Evolutionary conservation across 164 flowering plant genomes (phyloP).

Genomic region (Warburgia ugandensis): DNA sequence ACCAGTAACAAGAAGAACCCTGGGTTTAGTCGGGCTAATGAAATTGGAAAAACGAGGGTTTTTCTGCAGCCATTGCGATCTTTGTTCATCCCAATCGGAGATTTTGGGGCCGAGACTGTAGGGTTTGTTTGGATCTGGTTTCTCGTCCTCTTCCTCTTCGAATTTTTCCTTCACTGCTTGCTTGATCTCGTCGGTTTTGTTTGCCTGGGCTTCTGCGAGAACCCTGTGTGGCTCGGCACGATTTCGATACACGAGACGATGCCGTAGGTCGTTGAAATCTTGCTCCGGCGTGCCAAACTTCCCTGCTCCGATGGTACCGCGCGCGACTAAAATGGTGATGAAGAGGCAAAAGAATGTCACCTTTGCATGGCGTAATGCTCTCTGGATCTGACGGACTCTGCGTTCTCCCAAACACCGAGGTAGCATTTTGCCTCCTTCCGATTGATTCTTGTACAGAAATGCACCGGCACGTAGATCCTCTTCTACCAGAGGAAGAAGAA

Average conservation of each 20-base stretch:
- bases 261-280: slow-evolving; percentile 53
- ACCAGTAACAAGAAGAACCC: slow-evolving; percentile 67
- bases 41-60: slow-evolving; percentile 55
- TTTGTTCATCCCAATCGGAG: slow-evolving; percentile 65
- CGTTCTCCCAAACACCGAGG: slow-evolving; percentile 27
- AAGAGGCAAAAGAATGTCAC: slow-evolving; percentile 55
- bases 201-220: slow-evolving; percentile 48
- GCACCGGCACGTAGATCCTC: too few relatives aligned
- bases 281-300: slow-evolving; percentile 78
- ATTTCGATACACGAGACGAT: slow-evolving; percentile 31
- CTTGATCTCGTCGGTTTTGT: too few relatives aligned
- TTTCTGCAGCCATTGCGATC: slow-evolving; percentile 39
- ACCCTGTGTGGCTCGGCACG: slow-evolving; percentile 52
- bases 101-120: slow-evolving; percentile 62
- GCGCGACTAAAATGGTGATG: slow-evolving; percentile 64
- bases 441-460: too few relatives aligned
- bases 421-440: too few relatives aligned
- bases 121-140: slow-evolving; percentile 44
- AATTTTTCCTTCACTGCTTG: too few relatives aligned
- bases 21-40: slow-evolving; percentile 46
- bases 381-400: slow-evolving; percentile 42
- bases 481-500: too few relatives aligned
- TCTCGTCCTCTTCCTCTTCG: slow-evolving; percentile 31
- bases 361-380: slow-evolving; percentile 49
- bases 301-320: slow-evolving; percentile 76